Base-by-base conservation (phyloP, 768 basidiomycete species). In the Mrakia blollopis region DNA sequence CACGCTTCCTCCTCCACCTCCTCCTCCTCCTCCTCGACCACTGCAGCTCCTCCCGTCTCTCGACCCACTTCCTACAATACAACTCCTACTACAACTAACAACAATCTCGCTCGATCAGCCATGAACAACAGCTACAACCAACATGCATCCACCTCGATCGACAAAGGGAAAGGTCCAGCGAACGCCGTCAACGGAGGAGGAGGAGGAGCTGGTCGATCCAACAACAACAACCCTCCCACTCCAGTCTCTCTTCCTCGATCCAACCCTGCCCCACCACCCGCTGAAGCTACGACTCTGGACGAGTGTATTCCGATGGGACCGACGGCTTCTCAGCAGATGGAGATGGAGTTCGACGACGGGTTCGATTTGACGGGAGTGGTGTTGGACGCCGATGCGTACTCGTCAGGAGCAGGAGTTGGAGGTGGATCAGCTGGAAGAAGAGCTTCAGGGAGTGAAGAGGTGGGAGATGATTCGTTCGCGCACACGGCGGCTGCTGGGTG, bases 61-160 rank as follows among this genome's bases (percentile, higher is more conserved):
- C 71, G 50, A 16, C 6, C 72, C 25, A 28, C 37, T 25, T 47
- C 30, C 5, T 25, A 60, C 32, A n/a, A 23, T 18, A 60, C 18
- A 10, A 35, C 47, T 28, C 47, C 35, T 57, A 21, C 70, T 11
- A 41, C 73, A 25, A 35, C 35, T 41, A 28, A 50, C 30, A 41
- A n/a, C 68, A 65, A 35, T 8, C 73, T 74, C 25, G 73, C 73
- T 35, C 60, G 73, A 44, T 63, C 73, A 0, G 73, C 73, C 61
- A 65, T 74, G 73, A 47, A 39, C 61, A 74, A 74, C 47, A 32
- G 52, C 52, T 30, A 54, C 52, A 72, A 72, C 47, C 69, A 71
- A n/a, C 10, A 71, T 2, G 30, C 69, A 18, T 47, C 44, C 14
- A n/a, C 28, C 11, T 30, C n/a, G 37, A 8, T 10, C 72, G 23